phyloP scores from a whole-genome alignment of 2,329 filamentous ascomycete species.

The Beauveria sp. region DNA sequence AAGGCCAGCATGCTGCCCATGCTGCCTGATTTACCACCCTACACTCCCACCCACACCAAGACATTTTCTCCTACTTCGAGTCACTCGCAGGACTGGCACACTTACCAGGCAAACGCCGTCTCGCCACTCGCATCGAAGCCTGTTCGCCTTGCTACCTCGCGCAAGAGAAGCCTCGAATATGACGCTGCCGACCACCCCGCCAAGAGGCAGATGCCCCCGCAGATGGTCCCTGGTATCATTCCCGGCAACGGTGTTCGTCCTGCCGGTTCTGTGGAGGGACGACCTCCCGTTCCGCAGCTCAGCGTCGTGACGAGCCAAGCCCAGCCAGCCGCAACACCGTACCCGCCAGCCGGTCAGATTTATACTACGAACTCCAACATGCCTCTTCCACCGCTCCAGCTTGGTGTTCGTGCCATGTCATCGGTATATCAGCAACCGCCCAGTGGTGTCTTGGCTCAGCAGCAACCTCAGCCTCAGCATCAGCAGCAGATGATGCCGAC shows the following conservation, averaged over 20 bases:
- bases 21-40: conserved; percentile 25
- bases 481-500: conserved; percentile 14
- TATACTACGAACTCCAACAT: conserved; percentile 24
- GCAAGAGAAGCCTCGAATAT: conserved; percentile 46
- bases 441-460: conserved; percentile 27
- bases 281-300: conserved; percentile 66
- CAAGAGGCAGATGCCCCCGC: conserved; percentile 37
- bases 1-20: conserved; percentile 28
- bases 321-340: conserved; percentile 16
- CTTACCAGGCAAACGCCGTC: conserved; percentile 31
- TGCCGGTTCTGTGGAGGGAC: conserved; percentile 22
- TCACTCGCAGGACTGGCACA: conserved; percentile 31
- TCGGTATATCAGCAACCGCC: conserved; percentile 61
- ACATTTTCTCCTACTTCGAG: conserved; percentile 34
- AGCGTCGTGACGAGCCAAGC: conserved; percentile 48
- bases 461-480: conserved; percentile 1
- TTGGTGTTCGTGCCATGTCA: conserved; percentile 64
- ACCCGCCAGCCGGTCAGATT: not conserved
- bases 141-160: conserved; percentile 30
- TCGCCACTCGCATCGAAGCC: conserved; percentile 44
- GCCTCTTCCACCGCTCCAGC: conserved; percentile 55
- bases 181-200: conserved; percentile 46
- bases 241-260: not conserved
- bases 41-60: conserved; percentile 26
- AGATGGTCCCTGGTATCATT: conserved; percentile 5